A percentile compares a stretch with the other conserved stretches of the same genome.
Evolutionary conservation across 2,329 filamentous ascomycete genomes (phyloP).

Genomic region (Niveomyces coronatus): DNA sequence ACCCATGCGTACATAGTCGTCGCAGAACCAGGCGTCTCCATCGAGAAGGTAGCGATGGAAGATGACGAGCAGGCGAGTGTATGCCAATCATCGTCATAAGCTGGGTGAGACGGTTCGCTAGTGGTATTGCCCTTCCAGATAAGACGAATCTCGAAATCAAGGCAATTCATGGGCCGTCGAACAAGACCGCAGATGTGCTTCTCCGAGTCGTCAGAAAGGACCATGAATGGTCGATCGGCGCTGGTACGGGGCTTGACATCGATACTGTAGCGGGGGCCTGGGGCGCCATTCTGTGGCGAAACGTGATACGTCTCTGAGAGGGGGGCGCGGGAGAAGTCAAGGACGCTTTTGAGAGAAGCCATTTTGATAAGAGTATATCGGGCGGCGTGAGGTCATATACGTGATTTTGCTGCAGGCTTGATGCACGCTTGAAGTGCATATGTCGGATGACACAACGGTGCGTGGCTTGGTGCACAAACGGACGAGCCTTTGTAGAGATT

Average conservation of each 20-base stretch:
- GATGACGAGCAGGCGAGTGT: not conserved
- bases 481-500: no score
- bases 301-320: not conserved
- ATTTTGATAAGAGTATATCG: not conserved
- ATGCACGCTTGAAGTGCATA: no score
- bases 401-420: no score
- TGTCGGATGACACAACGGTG: no score
- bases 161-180: not conserved
- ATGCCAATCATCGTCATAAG: not conserved
- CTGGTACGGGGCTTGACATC: not conserved
- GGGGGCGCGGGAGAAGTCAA: not conserved
- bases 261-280: not conserved
- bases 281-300: not conserved
- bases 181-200: not conserved
- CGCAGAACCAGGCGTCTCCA: not conserved
- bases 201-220: not conserved
- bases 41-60: not conserved
- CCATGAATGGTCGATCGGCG: not conserved
- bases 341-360: not conserved
- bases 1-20: not conserved
- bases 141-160: not conserved
- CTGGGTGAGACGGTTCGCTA: not conserved
- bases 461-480: no score
- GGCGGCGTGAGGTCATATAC: no score
- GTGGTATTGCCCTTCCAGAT: no score